Percentiles rank a stretch among this genome's conserved stretches.
Conservation (phyloP, 2,329 filamentous ascomycete genomes). For the Cercospora zeae-maydis region DNA sequence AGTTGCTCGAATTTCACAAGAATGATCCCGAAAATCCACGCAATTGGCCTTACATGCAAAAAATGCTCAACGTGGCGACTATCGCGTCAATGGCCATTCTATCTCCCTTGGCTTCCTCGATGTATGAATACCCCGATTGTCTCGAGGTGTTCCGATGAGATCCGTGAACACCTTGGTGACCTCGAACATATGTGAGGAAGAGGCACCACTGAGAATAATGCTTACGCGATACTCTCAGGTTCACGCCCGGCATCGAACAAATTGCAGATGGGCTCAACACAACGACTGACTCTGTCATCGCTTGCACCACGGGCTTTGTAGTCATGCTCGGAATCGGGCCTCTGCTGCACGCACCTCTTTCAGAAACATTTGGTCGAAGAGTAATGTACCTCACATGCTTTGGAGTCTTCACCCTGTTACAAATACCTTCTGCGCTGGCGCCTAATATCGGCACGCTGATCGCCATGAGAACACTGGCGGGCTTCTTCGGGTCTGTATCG, state of each 20-base stretch:
- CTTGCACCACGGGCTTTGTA: constrained; percentile 51
- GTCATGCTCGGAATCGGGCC: constrained; percentile 50
- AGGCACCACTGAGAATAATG: too few species aligned
- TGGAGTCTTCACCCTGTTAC: constrained; percentile 44
- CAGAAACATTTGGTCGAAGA: constrained; percentile 47
- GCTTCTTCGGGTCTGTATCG: constrained; percentile 51
- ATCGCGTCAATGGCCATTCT: constrained; percentile 52
- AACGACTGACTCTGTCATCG: constrained; percentile 43
- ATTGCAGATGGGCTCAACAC: constrained; percentile 49
- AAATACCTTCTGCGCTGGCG: constrained; percentile 47
- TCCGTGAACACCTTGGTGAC: background rate
- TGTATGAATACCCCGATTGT: constrained; percentile 28
- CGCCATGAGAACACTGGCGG: constrained; percentile 44
- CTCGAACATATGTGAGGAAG: background rate
- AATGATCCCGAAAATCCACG: constrained; percentile 45
- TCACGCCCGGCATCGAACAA: constrained; percentile 50
- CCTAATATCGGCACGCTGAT: constrained; percentile 48
- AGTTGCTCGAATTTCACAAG: constrained; percentile 35
- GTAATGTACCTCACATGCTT: constrained; percentile 47
- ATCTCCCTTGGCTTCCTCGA: constrained; percentile 47
- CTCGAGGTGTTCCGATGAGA: background rate
- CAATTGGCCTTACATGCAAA: constrained; percentile 45
- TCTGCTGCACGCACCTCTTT: constrained; percentile 45
- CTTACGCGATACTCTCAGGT: constrained; percentile 23
- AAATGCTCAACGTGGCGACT: constrained; percentile 49